Base-by-base conservation (phyloP, 2,329 filamentous ascomycete species). In the Aspergillus neoniger region DNA sequence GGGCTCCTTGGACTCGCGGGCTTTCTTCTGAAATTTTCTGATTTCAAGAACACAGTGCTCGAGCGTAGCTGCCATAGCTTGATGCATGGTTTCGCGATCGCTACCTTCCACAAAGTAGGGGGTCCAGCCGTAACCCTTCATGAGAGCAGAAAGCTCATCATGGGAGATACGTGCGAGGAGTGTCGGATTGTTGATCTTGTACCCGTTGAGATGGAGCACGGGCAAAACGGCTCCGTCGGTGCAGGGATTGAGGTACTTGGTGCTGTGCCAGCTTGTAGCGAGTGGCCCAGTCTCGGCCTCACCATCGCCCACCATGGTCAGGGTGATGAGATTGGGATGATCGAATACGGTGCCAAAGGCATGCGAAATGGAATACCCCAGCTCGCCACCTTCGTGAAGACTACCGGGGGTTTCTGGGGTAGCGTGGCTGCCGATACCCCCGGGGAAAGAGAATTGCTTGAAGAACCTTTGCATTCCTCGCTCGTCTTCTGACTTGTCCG, bases 181-280 rank as follows among this genome's bases (percentile, higher is more conserved):
- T 5, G 87, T 92, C 8, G 89, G 89, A 75, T 91, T 91, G 80
- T 91, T 91, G 80, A 92, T 92, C 81, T 93, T 93, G 83, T 92
- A 93, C 50, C 90, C 90, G 68, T 93, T 93, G 36, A 93, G 81
- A 74, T 93, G 89, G 10, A 93, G 82, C 5, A 93, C 86, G 0
- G 90, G 90, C 1, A 93, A 81, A 7, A 93, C 90, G 39, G 89
- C 90, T 30, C 90, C 90, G 69, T 92, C 90, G 0, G 85, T 88
- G 67, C 91, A 88, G 4, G 90, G 90, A 71, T 92, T 92, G 65
- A 93, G 82, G 77, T 92, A 92, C 74, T 93, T 93, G 71, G 85
- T 92, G 76, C 88, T 90, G 77, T 93, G 90, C 90, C 90, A 93
- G 58, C 88, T 88, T 1, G 90, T 91, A 25, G 90, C 90, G 49